Base-by-base conservation (phyloP, 805 yeast genomes). In the Kluyveromyces siamensis region DNA sequence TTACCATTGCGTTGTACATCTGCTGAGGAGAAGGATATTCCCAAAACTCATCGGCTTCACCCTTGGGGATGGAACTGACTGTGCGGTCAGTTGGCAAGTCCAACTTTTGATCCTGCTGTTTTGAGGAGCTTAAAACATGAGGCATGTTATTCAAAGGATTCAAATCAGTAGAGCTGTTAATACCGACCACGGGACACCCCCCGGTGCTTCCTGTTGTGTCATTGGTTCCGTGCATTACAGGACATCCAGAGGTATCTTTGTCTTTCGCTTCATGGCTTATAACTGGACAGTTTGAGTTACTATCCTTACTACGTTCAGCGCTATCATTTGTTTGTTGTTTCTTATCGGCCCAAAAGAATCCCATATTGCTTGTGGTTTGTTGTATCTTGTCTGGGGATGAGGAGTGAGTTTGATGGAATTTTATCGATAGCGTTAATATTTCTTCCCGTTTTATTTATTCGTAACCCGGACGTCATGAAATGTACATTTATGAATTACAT, bases 11-110 rank as follows among this genome's bases (percentile, higher is more conserved):
- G 61, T 91, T 90, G 55, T 89, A 81, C 99, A 93, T 93, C 65
- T 93, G 99, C 68, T 93, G 99, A 1, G 99, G 99, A 2, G 96
- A 87, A 1, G 99, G 99, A 63, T 93, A 93, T 68, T 93, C 99
- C 99, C 99, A 93, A 44, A 83, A 80, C 1, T 95, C 95, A 52
- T 80, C 81, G 1, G 70, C 72, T 47, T 93, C 93, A 27, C 98
- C 98, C 53, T 87, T 77, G 18, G 99, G 99, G 47, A 93, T 93
- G 1, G 87, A 70, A 14, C 96, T 87, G 37, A 82, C 66, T 1
- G 95, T 84, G 57, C 96, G 79, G 40, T 84, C 87, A 0, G 93
- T 87, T 9, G 97, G 89, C 33, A 93, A 72, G 36, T 77, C 80
- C 37, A 87, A 57, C 51, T 75, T 78, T 67, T 93, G 99, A 27